Conservation (phyloP, 2,329 filamentous ascomycete genomes). For the Lasiodiplodia gonubiensis region DNA sequence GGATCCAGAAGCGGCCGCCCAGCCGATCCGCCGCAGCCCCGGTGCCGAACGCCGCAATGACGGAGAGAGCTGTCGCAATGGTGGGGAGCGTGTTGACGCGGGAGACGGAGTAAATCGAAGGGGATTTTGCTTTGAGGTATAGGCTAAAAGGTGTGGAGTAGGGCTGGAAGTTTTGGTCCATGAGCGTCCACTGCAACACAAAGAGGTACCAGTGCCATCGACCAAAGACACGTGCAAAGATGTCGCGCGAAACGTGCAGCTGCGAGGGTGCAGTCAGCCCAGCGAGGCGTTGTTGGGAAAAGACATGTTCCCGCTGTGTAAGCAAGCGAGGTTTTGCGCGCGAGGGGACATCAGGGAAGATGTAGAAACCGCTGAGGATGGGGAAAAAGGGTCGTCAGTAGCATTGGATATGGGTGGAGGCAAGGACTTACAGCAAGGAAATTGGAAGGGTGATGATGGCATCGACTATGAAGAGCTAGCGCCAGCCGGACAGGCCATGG, state of each 20-base stretch:
- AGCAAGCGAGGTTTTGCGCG: conserved; percentile 46
- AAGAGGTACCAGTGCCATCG: conserved; percentile 49
- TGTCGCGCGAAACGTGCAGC: conserved; percentile 41
- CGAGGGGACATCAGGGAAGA: conserved; percentile 48
- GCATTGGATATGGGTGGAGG: not conserved
- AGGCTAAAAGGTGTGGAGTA: conserved; percentile 47
- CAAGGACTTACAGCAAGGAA: not conserved
- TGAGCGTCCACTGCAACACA: conserved; percentile 44
- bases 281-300: conserved; percentile 33
- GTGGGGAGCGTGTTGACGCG: conserved; percentile 52
- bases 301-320: conserved; percentile 32
- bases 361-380: conserved; percentile 6
- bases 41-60: conserved; percentile 44
- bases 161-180: conserved; percentile 48
- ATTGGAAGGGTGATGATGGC: conserved; percentile 51
- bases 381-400: not conserved
- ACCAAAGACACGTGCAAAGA: conserved; percentile 47
- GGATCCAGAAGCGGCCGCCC: conserved; percentile 46
- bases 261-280: conserved; percentile 40
- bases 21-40: conserved; percentile 43
- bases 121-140: conserved; percentile 47
- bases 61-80: conserved; percentile 47
- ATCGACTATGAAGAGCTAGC: conserved; percentile 42
- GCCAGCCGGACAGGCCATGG: conserved; percentile 37
- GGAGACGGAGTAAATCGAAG: conserved; percentile 40